Evolutionary conservation across 768 basidiomycete genomes (phyloP).

Genomic region (Tricholoma matsutake): DNA sequence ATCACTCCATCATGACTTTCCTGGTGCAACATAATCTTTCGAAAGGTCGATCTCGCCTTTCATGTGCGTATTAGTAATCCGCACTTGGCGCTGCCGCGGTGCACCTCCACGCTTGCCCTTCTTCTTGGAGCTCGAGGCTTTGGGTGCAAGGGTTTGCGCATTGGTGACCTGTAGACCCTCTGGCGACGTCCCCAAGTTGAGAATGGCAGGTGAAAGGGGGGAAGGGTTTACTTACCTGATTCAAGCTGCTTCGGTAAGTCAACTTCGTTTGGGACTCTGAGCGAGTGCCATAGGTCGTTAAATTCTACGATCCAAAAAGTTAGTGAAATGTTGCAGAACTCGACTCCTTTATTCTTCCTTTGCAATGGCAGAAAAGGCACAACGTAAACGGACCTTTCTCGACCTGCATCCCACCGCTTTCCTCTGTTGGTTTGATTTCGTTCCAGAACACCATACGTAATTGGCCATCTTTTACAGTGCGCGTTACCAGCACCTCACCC

Average conservation of each 20-base stretch:
- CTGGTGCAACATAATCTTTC: slow-evolving; percentile 55
- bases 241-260: slow-evolving; percentile 77
- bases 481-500: slow-evolving; percentile 85
- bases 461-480: slow-evolving; percentile 80
- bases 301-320: slow-evolving; percentile 57
- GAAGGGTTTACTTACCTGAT: slow-evolving; percentile 45
- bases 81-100: slow-evolving; percentile 68
- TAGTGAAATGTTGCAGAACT: slow-evolving; percentile 5
- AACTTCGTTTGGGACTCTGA: slow-evolving; percentile 83
- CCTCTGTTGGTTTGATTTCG: slow-evolving; percentile 76
- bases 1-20: slow-evolving; percentile 24
- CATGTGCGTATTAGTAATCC: slow-evolving; percentile 88
- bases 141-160: slow-evolving; percentile 54
- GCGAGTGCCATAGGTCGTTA: slow-evolving; percentile 78
- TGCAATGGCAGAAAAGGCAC: background rate
- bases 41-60: slow-evolving; percentile 84
- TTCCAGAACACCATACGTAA: slow-evolving; percentile 89
- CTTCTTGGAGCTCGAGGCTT: slow-evolving; percentile 57
- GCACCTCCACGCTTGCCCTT: slow-evolving; percentile 82
- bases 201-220: slow-evolving; percentile 5
- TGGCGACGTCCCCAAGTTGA: slow-evolving; percentile 24
- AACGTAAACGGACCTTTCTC: slow-evolving; percentile 61
- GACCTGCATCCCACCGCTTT: slow-evolving; percentile 64
- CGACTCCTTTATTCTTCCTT: slow-evolving; percentile 5
- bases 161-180: slow-evolving; percentile 83